These are phyloP conservation scores for Backusella psychrophila DNA, from an alignment of 192 early-diverging fungal genomes.

Conservation along the genomic window DNA sequence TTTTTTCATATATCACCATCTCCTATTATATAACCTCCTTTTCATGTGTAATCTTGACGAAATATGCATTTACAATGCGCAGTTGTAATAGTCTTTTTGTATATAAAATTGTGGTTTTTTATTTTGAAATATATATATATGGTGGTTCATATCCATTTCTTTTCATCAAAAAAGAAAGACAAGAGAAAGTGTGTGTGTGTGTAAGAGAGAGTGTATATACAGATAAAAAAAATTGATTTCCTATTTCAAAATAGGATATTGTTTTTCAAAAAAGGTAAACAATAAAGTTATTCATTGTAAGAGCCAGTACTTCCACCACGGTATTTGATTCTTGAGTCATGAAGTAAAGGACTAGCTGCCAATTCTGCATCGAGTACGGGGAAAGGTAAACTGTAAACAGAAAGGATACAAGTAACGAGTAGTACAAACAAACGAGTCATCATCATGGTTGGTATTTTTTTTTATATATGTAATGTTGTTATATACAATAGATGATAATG, in stretches of 20 bases:
- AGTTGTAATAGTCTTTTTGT: no score
- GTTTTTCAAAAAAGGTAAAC: background rate
- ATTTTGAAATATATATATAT: no score
- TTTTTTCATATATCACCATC: no score
- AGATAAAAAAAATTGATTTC: background rate
- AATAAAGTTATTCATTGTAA: background rate
- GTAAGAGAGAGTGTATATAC: no score
- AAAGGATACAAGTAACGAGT: background rate
- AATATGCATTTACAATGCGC: no score
- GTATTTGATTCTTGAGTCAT: conserved; percentile 12
- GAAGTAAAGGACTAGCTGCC: conserved; percentile 28
- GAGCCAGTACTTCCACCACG: conserved; percentile 2
- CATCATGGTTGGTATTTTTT: background rate
- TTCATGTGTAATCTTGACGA: no score
- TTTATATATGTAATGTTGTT: background rate
- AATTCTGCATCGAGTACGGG: conserved; percentile 26
- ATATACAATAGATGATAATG: background rate
- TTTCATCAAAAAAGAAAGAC: no score
- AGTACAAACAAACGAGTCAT: background rate
- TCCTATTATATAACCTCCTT: no score
- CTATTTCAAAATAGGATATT: background rate
- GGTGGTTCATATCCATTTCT: no score
- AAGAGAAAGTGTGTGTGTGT: no score
- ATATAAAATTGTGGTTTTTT: no score
- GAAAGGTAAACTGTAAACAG: conserved; percentile 16